Evolutionary conservation across 164 flowering plant species (phyloP).

Genomic region (Chloranthus sessilifolius): DNA sequence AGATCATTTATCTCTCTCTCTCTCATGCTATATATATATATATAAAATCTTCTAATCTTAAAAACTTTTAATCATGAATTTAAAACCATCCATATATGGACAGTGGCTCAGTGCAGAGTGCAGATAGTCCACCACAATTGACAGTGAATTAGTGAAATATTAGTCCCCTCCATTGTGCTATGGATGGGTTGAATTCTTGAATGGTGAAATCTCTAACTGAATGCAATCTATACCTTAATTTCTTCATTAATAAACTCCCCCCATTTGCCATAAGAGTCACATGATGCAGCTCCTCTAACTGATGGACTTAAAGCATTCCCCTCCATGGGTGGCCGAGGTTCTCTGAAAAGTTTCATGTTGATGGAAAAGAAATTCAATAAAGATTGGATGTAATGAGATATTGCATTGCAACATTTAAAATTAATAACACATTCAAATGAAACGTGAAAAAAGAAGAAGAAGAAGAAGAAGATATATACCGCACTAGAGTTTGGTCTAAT

Average conservation of each 20-base stretch:
- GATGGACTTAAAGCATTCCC: slow-evolving; percentile 17
- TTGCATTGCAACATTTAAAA: background rate
- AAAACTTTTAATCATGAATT: too few species aligned
- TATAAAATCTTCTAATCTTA: too few species aligned
- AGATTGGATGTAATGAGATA: background rate
- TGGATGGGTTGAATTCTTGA: too few species aligned
- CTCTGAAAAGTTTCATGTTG: too few species aligned
- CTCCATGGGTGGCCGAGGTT: slow-evolving; percentile 30
- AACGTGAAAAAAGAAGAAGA: background rate
- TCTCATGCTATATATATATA: too few species aligned
- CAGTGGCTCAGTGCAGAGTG: too few species aligned
- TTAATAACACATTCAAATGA: background rate
- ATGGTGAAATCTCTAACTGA: background rate
- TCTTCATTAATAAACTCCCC: slow-evolving; percentile 9
- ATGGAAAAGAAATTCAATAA: background rate
- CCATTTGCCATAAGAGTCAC: slow-evolving; percentile 13
- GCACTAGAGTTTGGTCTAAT: too few species aligned
- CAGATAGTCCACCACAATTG: background rate
- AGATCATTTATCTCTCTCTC: too few species aligned
- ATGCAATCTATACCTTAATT: slow-evolving; percentile 24
- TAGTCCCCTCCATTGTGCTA: too few species aligned
- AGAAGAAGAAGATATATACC: too few species aligned
- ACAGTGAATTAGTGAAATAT: background rate
- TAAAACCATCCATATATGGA: too few species aligned
- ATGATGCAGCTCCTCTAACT: slow-evolving; percentile 15